Evolutionary conservation across 1,284 basidiomycete genomes (phyloP), one percentile per base, ranked within the genome.

Genomic region (Trichosporon coremiiforme): DNA sequence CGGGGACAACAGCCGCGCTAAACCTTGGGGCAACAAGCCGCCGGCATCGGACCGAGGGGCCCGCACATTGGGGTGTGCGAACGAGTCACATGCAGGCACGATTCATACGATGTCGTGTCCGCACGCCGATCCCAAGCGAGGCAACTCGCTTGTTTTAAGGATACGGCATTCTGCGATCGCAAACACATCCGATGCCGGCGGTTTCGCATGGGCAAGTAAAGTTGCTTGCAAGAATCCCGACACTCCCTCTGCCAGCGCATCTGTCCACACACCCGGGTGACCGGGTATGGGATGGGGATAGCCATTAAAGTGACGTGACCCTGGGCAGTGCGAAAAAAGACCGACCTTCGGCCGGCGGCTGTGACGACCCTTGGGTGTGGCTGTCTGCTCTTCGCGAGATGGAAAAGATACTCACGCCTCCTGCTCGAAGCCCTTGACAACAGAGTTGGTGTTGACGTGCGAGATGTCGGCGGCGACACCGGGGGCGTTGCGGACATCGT

Each of bases 401-500:
- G 53, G 29, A 57, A n/a, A n/a, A n/a, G 29, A 35, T 62, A 82
- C 81, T 79, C 75, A 83, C 82, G 83, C 77, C 71, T 78, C 82
- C 76, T 80, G 75, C 75, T 82, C 80, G 84, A 86, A 92, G 41
- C 93, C 93, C 76, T 89, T 87, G 70, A 95, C 83, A 47, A 66
- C 72, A 38, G 82, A 83, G 69, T 74, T 67, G 71, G 85, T 84
- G 84, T 87, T 86, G 82, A 97, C 94, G 85, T 98, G 95, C 73
- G 91, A 92, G 73, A 98, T 87, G 86, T 98, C 95, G 75, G 90
- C 93, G 69, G 94, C 94, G 75, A 99, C 95, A 85, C 97, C 96
- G 63, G 95, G 94, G 15, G 95, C 93, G 84, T 94, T 93, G 83
- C 94, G 91, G 85, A 99, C 95, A 93, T 99, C 97, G 85, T 89